These are phyloP conservation scores for Camellia lanceoleosa DNA, from an alignment of 148 eudicot species.

Conservation along the genomic window DNA sequence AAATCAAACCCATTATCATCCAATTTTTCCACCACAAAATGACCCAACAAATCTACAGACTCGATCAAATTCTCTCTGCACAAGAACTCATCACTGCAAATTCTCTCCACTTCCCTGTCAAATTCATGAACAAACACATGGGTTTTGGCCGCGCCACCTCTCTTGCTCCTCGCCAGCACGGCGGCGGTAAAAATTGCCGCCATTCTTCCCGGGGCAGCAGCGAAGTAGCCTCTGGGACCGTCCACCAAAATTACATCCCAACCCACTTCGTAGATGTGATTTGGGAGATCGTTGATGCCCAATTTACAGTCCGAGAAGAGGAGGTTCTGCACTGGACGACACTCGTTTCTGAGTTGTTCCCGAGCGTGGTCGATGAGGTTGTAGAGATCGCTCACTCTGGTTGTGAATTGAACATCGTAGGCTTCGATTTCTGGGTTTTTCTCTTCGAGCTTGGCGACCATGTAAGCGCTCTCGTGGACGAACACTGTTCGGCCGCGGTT, in stretches of 20 bases:
- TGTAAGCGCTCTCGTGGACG: conserved; percentile 63
- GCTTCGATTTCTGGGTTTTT: conserved; percentile 59
- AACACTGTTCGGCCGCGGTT: conserved; percentile 61
- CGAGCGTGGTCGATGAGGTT: conserved; percentile 35
- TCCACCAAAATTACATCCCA: conserved; percentile 89
- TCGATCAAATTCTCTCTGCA: conserved; percentile 79
- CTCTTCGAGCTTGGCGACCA: conserved; percentile 40
- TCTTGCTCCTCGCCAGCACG: conserved; percentile 63
- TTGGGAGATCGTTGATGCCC: conserved; percentile 76
- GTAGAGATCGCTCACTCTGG: conserved; percentile 38
- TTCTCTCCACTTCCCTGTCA: conserved; percentile 66
- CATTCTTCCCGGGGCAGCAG: conserved; percentile 62
- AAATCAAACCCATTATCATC: conserved; percentile 26
- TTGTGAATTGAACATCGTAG: conserved; percentile 71
- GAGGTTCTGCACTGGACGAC: conserved; percentile 71
- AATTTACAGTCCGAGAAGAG: conserved; percentile 75
- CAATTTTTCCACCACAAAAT: conserved; percentile 50
- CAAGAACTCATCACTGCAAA: conserved; percentile 67
- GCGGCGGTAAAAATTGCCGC: conserved; percentile 73
- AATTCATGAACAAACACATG: conserved; percentile 85
- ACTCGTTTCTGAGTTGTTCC: conserved; percentile 28
- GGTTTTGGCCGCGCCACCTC: conserved; percentile 28
- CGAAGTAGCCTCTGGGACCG: conserved; percentile 65
- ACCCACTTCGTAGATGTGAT: conserved; percentile 55
- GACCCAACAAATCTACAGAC: conserved; percentile 49